Percentiles rank a stretch among this genome's conserved stretches.
phyloP scores from a whole-genome alignment of 805 yeast species.

The Wickerhamiella australiensis region DNA sequence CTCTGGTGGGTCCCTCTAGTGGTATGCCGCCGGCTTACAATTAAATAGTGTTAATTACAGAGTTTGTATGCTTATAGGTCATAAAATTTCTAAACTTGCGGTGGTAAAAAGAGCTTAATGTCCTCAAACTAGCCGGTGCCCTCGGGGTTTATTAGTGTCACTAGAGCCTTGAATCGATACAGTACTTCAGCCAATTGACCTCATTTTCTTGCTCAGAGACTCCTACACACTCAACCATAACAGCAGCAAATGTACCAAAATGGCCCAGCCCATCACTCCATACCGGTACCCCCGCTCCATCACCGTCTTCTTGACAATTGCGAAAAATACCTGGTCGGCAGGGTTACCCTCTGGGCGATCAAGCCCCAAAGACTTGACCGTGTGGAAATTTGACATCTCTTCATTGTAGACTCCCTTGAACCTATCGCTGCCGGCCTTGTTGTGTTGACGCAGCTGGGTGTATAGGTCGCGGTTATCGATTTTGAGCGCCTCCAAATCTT shows the following conservation, averaged over 20 bases:
- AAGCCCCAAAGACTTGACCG: conserved; percentile 64
- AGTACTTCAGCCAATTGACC: too few relatives aligned
- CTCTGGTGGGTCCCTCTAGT: too few relatives aligned
- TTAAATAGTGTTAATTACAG: too few relatives aligned
- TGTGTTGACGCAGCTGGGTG: conserved; percentile 42
- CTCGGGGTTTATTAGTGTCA: too few relatives aligned
- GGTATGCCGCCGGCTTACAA: too few relatives aligned
- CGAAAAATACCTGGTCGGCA: conserved; percentile 54
- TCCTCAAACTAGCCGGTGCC: too few relatives aligned
- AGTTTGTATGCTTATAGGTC: too few relatives aligned
- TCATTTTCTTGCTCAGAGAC: too few relatives aligned
- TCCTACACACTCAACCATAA: conserved; percentile 2
- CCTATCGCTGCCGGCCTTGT: conserved; percentile 34
- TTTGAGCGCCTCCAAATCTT: conserved; percentile 52
- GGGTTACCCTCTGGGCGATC: conserved; percentile 67
- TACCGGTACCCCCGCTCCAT: conserved; percentile 60
- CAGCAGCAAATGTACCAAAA: conserved; percentile 61
- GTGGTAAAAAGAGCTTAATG: too few relatives aligned
- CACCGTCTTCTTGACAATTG: conserved; percentile 50
- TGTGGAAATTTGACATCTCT: conserved; percentile 70
- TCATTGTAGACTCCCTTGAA: conserved; percentile 53
- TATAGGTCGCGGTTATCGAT: conserved; percentile 67
- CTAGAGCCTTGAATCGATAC: too few relatives aligned
- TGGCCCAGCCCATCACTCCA: conserved; percentile 60
- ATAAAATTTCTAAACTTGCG: too few relatives aligned